A percentile compares a stretch with the other conserved stretches of the same genome.
Evolutionary conservation across 1,284 basidiomycete genomes (phyloP).

Genomic region (Cutaneotrichosporon sp.): DNA sequence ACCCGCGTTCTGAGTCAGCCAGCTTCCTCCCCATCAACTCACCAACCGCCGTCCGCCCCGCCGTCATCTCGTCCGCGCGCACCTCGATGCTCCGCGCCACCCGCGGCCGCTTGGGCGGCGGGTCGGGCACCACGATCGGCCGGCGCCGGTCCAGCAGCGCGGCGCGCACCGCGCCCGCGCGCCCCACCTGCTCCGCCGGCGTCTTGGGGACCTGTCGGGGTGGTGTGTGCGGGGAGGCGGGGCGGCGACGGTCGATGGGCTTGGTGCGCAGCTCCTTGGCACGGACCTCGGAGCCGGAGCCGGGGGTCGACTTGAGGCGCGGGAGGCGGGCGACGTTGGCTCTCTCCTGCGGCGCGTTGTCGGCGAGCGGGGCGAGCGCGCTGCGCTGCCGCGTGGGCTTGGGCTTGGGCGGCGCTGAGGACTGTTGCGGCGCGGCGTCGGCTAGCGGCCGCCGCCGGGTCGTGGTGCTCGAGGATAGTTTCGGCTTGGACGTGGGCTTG

Average conservation of each 20-base stretch:
- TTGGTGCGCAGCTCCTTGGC: not conserved
- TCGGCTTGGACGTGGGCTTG: not conserved
- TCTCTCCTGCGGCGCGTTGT: not conserved
- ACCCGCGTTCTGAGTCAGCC: not conserved
- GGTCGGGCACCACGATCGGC: conserved; percentile 4
- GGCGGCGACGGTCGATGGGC: not conserved
- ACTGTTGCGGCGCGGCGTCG: not conserved
- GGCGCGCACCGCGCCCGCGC: not conserved
- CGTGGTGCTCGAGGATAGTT: not conserved
- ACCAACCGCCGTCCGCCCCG: not conserved
- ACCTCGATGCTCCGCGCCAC: not conserved
- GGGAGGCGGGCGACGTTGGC: not conserved
- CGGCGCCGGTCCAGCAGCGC: not conserved
- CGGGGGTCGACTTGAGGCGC: not conserved
- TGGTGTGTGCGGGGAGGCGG: not conserved
- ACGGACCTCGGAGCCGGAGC: not conserved
- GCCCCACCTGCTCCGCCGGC: conserved; percentile 3
- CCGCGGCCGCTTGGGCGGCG: not conserved
- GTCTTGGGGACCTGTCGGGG: conserved; percentile 1
- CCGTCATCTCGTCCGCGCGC: conserved; percentile 2
- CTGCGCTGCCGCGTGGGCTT: not conserved
- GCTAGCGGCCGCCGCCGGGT: not conserved
- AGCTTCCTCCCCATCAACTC: not conserved
- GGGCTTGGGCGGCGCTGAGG: not conserved
- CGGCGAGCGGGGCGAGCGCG: not conserved